phyloP scores from a whole-genome alignment of 2,329 filamentous ascomycete species.

The Penicillium brasilianum region DNA sequence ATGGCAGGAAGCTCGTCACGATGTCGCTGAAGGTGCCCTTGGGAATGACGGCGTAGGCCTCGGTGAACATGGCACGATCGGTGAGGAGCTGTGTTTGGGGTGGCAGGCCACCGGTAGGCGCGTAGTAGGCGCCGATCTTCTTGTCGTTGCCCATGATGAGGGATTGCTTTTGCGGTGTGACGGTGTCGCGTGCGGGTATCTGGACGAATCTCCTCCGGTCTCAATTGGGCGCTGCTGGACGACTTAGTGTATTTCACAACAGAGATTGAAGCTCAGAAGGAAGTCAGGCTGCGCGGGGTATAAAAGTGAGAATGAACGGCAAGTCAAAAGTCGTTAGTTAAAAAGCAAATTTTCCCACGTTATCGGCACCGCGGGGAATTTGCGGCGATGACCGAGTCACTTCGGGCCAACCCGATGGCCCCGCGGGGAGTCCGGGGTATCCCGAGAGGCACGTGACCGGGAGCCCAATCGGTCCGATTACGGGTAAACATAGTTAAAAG shows the following conservation, averaged over 20 bases:
- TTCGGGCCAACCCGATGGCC: slow-evolving; percentile 5
- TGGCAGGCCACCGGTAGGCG: slow-evolving; percentile 32
- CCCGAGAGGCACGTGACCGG: slow-evolving; percentile 6
- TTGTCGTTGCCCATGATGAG: slow-evolving; percentile 35
- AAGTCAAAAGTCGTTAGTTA: neutral
- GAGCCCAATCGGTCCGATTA: neutral
- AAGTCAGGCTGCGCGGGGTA: neutral
- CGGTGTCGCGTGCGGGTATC: neutral
- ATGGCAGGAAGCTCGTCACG: slow-evolving; percentile 33
- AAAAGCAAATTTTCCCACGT: neutral
- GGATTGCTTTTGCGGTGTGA: neutral
- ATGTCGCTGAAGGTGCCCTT: slow-evolving; percentile 33
- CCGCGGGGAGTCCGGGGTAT: slow-evolving; percentile 3
- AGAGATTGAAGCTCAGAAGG: neutral
- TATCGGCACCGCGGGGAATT: slow-evolving; percentile 7
- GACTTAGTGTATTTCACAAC: neutral
- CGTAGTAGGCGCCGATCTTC: slow-evolving; percentile 41
- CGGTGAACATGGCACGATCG: slow-evolving; percentile 36
- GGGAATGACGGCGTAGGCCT: slow-evolving; percentile 32
- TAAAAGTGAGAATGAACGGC: neutral
- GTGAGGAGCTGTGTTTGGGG: slow-evolving; percentile 32
- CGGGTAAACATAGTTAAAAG: neutral
- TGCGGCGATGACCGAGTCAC: slow-evolving; percentile 6
- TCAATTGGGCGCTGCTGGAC: neutral
- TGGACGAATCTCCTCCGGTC: neutral